Conservation (phyloP, 1,284 basidiomycete species). For the Rhodotorula sp. region DNA sequence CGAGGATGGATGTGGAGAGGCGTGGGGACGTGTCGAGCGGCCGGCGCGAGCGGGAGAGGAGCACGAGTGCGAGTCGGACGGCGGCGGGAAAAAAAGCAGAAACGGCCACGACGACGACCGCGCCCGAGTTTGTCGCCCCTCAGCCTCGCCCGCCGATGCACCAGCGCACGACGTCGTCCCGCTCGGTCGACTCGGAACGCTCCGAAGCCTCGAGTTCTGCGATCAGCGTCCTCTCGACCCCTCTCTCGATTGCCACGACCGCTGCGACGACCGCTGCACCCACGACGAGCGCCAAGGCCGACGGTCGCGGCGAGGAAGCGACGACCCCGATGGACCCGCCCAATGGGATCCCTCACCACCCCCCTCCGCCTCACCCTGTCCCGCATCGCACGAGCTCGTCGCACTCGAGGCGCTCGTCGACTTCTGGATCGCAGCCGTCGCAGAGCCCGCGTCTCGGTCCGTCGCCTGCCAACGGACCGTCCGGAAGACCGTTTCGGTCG, state of each 20-base stretch:
- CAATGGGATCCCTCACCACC: constrained; percentile 22
- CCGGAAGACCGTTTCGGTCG: constrained; percentile 16
- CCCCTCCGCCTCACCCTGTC: not conserved
- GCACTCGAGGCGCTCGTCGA: constrained; percentile 78
- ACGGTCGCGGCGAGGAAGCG: constrained; percentile 50
- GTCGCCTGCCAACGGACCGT: not conserved
- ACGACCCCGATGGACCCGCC: constrained; percentile 51
- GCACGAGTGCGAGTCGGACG: not conserved
- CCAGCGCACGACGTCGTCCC: constrained; percentile 59
- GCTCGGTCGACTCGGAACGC: constrained; percentile 60
- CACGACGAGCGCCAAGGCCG: not conserved
- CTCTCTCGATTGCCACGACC: constrained; percentile 2
- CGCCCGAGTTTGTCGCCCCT: not conserved
- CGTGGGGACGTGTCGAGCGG: constrained; percentile 45
- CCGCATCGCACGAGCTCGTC: too few relatives aligned
- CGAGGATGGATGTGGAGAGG: constrained; percentile 63
- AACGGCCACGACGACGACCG: constrained; percentile 1
- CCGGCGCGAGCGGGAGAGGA: too few relatives aligned
- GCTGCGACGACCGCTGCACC: constrained; percentile 58
- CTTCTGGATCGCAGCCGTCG: constrained; percentile 1
- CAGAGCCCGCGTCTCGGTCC: constrained; percentile 1
- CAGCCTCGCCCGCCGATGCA: constrained; percentile 51
- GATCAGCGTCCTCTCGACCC: not conserved
- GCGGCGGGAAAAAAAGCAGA: constrained; percentile 2
- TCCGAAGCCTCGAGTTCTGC: constrained; percentile 39